Base-by-base conservation (phyloP, 2,329 filamentous ascomycete species). In the Rugonectria rugulosa region DNA sequence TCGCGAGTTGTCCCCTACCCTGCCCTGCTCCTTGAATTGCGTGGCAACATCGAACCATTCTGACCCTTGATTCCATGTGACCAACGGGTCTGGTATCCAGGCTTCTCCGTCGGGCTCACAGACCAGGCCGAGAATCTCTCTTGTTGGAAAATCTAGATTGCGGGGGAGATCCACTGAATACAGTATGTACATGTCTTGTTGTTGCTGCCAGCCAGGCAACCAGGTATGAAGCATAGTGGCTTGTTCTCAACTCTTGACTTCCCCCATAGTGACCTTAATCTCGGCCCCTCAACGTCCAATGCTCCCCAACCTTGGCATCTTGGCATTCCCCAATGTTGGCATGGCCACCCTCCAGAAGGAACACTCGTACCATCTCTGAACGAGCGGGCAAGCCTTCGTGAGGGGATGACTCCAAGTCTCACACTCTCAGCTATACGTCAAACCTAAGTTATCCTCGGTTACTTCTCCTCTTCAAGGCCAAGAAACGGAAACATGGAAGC, bases 401-500 rank as follows among this genome's bases (percentile, higher is more conserved):
- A 41, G 36, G 44, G n/a, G 29, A 43, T 43, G 27, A 43, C 38
- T 45, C 41, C 17, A 41, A 47, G 38, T 47, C 40, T 45, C 34
- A 58, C 43, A 23, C 43, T 31, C n/a, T 40, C 27, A 29, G 10
- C 52, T 23, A 14, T 29, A 53, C 37, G 20, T 29, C 41, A 42
- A 31, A 56, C 59, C 57, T 60, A 40, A 57, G 57, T 43, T 57
- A 62, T 55, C 46, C 10, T 62, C 59, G 59, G 59, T 38, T 62
- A 47, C 29, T n/a, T 24, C 29, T 51, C 29, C 41, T 41, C 36
- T 57, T 36, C 19, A 45, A 44, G 24, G 14, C 11, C 29, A 50
- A 50, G 34, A 32, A 23, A 52, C 59, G 59, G 59, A 60, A 36
- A 60, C 48, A 62, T 56, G 59, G 59, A 57, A 40, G 47, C 36